These are phyloP conservation scores for Colletotrichum orbiculare DNA, from an alignment of 2,329 filamentous ascomycete species.

Conservation along the genomic window DNA sequence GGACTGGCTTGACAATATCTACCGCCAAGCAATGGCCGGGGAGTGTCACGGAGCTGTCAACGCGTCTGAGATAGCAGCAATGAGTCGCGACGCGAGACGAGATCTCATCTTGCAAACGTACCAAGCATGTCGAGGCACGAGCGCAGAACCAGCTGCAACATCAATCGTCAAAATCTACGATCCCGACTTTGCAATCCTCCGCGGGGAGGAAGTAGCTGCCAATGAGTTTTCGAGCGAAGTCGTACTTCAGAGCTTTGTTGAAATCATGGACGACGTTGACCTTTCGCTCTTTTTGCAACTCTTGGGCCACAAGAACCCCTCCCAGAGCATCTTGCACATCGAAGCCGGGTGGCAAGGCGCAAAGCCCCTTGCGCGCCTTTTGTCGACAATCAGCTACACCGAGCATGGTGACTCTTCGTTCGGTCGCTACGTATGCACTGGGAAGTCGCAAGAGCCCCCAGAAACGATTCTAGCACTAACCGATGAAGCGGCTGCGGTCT, in stretches of 20 bases:
- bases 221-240: no score
- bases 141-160: not conserved
- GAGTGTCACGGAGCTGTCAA: slow-evolving; percentile 4
- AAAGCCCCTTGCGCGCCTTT: not conserved
- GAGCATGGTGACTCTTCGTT: not conserved
- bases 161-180: not conserved
- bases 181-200: not conserved
- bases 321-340: slow-evolving; percentile 26
- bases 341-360: not conserved
- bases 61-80: slow-evolving; percentile 11
- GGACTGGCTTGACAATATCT: slow-evolving; percentile 23
- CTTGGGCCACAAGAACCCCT: slow-evolving; percentile 41
- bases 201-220: no score
- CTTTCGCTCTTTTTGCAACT: slow-evolving; percentile 13
- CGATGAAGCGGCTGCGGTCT: not conserved
- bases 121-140: slow-evolving; percentile 6
- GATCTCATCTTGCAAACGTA: not conserved
- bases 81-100: not conserved
- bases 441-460: slow-evolving; percentile 38
- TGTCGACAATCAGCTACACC: not conserved
- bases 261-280: slow-evolving; percentile 2
- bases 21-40: slow-evolving; percentile 15
- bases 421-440: slow-evolving; percentile 43
- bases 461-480: not conserved
- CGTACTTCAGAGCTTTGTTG: not conserved